These are phyloP conservation scores for Daldinia bambusicola DNA, from an alignment of 495 filamentous ascomycete genomes.

Conservation along the genomic window DNA sequence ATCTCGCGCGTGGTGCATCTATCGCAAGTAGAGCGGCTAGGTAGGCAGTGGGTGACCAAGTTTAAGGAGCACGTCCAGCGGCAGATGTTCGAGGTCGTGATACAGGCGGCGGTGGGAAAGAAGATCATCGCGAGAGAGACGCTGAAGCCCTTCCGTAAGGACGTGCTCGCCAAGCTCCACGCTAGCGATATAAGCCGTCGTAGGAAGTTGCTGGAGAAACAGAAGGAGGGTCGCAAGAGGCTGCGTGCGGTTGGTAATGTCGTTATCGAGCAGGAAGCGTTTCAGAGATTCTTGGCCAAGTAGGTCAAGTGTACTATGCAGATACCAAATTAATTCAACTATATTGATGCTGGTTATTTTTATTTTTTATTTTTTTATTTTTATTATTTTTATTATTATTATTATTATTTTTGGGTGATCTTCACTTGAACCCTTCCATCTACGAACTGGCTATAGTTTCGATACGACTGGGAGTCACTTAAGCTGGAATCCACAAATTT, in stretches of 20 bases:
- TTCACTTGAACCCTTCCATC: too few relatives aligned
- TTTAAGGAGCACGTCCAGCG: slow-evolving; percentile 97
- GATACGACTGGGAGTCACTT: too few relatives aligned
- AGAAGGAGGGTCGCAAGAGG: slow-evolving; percentile 95
- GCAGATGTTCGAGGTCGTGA: slow-evolving; percentile 96
- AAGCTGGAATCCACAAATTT: too few relatives aligned
- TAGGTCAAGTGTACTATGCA: slow-evolving; percentile 27
- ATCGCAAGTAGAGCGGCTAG: slow-evolving; percentile 79
- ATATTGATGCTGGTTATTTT: too few relatives aligned
- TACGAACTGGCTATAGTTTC: too few relatives aligned
- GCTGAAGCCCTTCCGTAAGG: slow-evolving; percentile 96
- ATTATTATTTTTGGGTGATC: too few relatives aligned
- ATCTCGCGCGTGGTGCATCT: slow-evolving; percentile 88
- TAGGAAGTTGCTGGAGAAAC: slow-evolving; percentile 91
- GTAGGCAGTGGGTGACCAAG: slow-evolving; percentile 88
- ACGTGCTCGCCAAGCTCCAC: slow-evolving; percentile 91
- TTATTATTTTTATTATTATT: too few relatives aligned
- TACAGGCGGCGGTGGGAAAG: slow-evolving; percentile 88
- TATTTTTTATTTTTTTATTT: too few relatives aligned
- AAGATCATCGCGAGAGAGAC: slow-evolving; percentile 91
- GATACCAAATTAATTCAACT: background rate
- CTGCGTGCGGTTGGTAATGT: slow-evolving; percentile 80
- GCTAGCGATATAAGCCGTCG: slow-evolving; percentile 85
- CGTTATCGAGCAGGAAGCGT: slow-evolving; percentile 90
- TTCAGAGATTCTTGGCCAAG: slow-evolving; percentile 84